phyloP scores from a whole-genome alignment of 1,284 basidiomycete genomes.

The Exobasidium cylindrosporum region DNA sequence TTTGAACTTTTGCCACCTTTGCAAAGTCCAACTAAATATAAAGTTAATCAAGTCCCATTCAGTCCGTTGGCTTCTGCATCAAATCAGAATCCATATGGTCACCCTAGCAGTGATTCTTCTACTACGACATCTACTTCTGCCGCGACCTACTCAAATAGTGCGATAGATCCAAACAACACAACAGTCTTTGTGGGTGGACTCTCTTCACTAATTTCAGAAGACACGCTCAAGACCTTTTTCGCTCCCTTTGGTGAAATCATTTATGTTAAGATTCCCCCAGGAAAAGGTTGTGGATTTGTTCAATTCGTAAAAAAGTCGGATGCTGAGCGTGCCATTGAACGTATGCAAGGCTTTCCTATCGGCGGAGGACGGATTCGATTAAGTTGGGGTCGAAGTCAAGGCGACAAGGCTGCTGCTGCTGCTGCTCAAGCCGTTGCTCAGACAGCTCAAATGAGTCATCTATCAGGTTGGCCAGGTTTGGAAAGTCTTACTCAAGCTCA shows the following conservation, averaged over 20 bases:
- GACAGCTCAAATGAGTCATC: constrained; percentile 40
- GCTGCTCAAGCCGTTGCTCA: constrained; percentile 28
- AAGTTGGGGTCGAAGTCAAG: constrained; percentile 74
- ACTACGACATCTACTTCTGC: not conserved
- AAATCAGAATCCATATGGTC: too few relatives aligned
- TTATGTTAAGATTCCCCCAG: constrained; percentile 83
- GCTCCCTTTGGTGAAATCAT: constrained; percentile 51
- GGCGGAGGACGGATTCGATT: constrained; percentile 77
- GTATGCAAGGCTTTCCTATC: constrained; percentile 92
- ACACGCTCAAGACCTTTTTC: constrained; percentile 49
- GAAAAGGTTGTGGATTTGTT: constrained; percentile 92
- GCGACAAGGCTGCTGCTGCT: constrained; percentile 52
- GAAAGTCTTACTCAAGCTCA: constrained; percentile 20
- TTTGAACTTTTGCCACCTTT: not conserved
- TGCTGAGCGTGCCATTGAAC: constrained; percentile 85
- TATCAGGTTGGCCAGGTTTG: constrained; percentile 36
- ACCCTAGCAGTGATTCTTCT: not conserved
- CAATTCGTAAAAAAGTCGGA: constrained; percentile 88
- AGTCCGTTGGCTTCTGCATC: not conserved
- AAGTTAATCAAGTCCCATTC: not conserved
- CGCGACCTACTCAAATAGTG: constrained; percentile 17
- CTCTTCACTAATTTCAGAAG: constrained; percentile 49
- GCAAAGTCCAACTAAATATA: not conserved
- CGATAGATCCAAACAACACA: constrained; percentile 51
- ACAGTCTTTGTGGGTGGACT: constrained; percentile 54